Base-by-base conservation (phyloP, 176 grass and related monocot species). In the Musa acuminata region DNA sequence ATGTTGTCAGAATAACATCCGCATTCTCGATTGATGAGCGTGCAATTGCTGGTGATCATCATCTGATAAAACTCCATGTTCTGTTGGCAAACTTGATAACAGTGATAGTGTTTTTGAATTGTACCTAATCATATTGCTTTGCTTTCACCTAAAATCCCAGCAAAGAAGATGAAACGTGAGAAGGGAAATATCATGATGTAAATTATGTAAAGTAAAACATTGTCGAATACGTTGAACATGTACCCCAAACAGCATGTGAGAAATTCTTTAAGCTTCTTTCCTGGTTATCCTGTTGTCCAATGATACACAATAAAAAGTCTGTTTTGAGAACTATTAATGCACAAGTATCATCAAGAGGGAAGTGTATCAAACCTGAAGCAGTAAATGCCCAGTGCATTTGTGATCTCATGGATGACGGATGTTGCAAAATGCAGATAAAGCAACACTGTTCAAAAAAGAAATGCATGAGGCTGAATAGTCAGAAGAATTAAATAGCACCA, bases 351-450 rank as follows among this genome's bases (percentile, higher is more conserved):
- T 8, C 60, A 35, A 52, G 1, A 43, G 22, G 7, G 66, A 69
- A 9, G 74, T 14, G 25, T 79, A 76, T 13, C 55, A 64, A 17
- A 93, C 94, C 90, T 93, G 94, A 97, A 97, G 85, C 94, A 97
- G 67, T 88, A 93, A 52, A 97, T 97, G 86, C 87, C 87, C 52
- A 97, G 90, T 73, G 94, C 90, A 78, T 87, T 82, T 83, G 87
- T 91, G 27, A 97, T 97, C 88, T 97, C 94, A 74, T 85, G 83
- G 52, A 90, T 87, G 59, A 97, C 94, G 20, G 94, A 91, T 72
- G 87, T 76, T 0, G 94, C 90, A 64, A 97, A 87, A 80, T 93
- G 72, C 49, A 97, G 66, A 80, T 97, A 93, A 68, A 97, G 80
- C 26, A 84, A 75, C 77, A 93, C 94, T 97, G 85, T 79, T n/a